These are phyloP conservation scores for Zopfia rhizophila DNA, from an alignment of 2,329 filamentous ascomycete species.

Conservation along the genomic window DNA sequence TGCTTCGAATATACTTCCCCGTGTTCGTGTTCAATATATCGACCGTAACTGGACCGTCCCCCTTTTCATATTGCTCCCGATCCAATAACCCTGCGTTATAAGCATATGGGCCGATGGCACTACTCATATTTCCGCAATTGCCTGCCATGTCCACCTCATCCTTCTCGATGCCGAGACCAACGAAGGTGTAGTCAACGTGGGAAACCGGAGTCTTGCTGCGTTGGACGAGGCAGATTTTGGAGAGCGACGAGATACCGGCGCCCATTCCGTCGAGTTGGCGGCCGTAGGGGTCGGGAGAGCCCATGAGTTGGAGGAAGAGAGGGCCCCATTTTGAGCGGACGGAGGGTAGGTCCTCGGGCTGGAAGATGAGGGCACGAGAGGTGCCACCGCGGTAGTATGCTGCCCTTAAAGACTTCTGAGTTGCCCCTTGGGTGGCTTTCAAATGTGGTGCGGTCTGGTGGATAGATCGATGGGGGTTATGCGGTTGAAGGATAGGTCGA, in stretches of 20 bases:
- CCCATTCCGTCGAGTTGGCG: slow-evolving; percentile 79
- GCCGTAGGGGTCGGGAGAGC: slow-evolving; percentile 72
- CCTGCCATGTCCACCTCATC: slow-evolving; percentile 71
- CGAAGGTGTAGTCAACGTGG: slow-evolving; percentile 77
- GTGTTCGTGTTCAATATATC: slow-evolving; percentile 79
- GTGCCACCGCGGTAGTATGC: slow-evolving; percentile 75
- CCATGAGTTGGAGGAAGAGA: slow-evolving; percentile 70
- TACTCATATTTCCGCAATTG: slow-evolving; percentile 81
- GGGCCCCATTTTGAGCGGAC: slow-evolving; percentile 59
- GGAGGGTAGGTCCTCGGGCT: slow-evolving; percentile 62
- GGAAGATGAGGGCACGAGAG: slow-evolving; percentile 73
- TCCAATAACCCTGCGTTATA: slow-evolving; percentile 65
- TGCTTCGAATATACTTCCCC: slow-evolving; percentile 68
- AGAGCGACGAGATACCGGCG: slow-evolving; percentile 73
- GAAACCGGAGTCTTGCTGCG: slow-evolving; percentile 55
- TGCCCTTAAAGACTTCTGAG: slow-evolving; percentile 50
- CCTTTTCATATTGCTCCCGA: slow-evolving; percentile 35
- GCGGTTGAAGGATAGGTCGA: too few species aligned
- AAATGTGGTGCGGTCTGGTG: slow-evolving; percentile 23
- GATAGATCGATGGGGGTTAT: too few species aligned
- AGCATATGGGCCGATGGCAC: slow-evolving; percentile 73
- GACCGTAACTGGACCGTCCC: slow-evolving; percentile 58
- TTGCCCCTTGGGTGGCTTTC: slow-evolving; percentile 25
- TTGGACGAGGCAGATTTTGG: slow-evolving; percentile 75
- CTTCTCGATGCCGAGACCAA: slow-evolving; percentile 72